phyloP scores from a whole-genome alignment of 164 flowering plant species.

The Kingdonia uniflora region DNA sequence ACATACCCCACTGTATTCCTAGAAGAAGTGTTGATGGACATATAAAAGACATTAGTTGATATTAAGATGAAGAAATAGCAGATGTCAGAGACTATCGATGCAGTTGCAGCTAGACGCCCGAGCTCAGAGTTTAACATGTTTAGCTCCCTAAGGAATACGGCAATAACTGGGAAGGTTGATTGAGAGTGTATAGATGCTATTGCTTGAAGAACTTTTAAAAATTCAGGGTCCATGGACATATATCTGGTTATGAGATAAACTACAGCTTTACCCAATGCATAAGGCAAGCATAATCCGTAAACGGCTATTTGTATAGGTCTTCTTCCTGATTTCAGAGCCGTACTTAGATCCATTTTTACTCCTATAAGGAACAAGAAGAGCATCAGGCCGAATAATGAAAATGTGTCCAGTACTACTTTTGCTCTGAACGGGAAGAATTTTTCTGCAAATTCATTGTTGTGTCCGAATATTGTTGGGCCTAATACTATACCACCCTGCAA shows the following conservation, averaged over 20 bases:
- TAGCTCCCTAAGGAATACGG: constrained; percentile 12
- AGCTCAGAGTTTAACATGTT: constrained; percentile 21
- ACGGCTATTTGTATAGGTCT: too few relatives aligned
- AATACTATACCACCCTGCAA: background rate
- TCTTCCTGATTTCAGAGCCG: constrained; percentile 4
- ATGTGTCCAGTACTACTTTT: background rate
- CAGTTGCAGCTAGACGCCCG: constrained; percentile 14
- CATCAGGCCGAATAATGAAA: constrained; percentile 1
- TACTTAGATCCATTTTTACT: constrained; percentile 11
- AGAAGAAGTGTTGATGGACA: too few relatives aligned
- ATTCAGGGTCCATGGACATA: too few relatives aligned
- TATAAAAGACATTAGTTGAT: too few relatives aligned
- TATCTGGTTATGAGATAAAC: too few relatives aligned
- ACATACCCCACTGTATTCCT: too few relatives aligned
- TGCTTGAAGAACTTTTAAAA: constrained; percentile 4
- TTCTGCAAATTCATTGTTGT: background rate
- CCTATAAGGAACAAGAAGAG: constrained; percentile 7
- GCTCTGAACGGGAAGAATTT: background rate
- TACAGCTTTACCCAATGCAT: too few relatives aligned
- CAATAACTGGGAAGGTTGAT: background rate
- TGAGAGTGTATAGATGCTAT: background rate
- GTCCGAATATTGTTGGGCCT: constrained; percentile 1
- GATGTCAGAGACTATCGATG: constrained; percentile 1
- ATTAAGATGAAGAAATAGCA: background rate
- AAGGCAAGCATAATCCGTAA: too few relatives aligned